phyloP scores from a whole-genome alignment of 2,329 filamentous ascomycete genomes.

The Venturia pyrina region DNA sequence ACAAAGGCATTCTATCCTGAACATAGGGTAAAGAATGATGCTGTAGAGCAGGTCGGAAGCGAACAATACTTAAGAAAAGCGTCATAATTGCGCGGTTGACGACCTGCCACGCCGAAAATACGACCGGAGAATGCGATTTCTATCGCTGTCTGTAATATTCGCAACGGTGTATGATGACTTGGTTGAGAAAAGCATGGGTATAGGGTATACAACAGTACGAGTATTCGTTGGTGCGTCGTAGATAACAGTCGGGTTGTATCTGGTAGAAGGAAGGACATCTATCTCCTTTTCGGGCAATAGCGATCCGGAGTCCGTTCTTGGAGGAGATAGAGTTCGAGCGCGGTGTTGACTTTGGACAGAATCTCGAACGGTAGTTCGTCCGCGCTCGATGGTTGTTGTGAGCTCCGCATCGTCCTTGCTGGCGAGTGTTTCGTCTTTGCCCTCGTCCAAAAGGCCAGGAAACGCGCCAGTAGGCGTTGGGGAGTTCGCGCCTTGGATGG shows the following conservation, averaged over 20 bases:
- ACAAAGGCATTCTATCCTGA: background rate
- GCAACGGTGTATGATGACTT: background rate
- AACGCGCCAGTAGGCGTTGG: too few relatives aligned
- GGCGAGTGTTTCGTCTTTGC: too few relatives aligned
- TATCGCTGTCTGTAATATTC: background rate
- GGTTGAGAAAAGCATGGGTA: background rate
- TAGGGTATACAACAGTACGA: background rate
- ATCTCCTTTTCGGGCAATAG: background rate
- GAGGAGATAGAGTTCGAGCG: background rate
- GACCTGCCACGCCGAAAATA: background rate
- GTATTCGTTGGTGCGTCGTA: background rate
- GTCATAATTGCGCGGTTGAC: background rate
- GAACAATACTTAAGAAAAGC: background rate
- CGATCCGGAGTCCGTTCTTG: background rate
- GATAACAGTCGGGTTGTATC: background rate
- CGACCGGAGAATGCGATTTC: conserved; percentile 1
- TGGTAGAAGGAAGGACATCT: background rate
- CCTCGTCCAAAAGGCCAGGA: too few relatives aligned
- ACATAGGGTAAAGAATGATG: too few relatives aligned
- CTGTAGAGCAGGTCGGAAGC: background rate
- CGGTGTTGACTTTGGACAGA: background rate
- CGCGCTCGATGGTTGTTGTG: background rate
- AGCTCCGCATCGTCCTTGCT: background rate
- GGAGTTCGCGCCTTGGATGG: too few relatives aligned
- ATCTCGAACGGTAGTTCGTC: background rate